Evolutionary conservation across 495 filamentous ascomycete species (phyloP), one percentile per base, ranked within the genome.

Genomic region (Aspergillus panamensis): DNA sequence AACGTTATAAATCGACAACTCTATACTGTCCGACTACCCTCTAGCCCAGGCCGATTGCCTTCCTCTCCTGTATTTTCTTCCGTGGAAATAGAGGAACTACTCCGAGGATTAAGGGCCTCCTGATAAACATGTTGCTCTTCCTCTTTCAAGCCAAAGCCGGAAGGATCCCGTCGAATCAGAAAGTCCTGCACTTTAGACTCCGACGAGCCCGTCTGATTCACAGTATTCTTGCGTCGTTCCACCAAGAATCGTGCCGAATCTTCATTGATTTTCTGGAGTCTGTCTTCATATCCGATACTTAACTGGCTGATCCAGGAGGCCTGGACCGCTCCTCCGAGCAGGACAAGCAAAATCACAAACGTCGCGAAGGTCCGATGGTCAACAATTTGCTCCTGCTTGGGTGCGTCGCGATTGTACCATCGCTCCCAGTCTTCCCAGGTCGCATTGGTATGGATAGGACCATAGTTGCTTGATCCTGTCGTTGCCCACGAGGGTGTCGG

Each of bases 401-500:
- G 70, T 47, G 86, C 82, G 42, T 80, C 73, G 40, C 83, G 76
- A 20, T 83, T 75, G 62, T 90, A 83, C 88, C 89, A 98, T 40
- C 79, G 80, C 73, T 98, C 92, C 94, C 95, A 98, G 68, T 98
- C 95, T 66, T 98, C 94, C 94, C 94, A 98, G 0, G 93, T 98
- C 12, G 91, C 95, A 66, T 97, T 97, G 57, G 78, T 76, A 65
- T 83, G 85, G 20, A 93, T 85, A 37, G 69, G 74, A 50, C 68
- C 77, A 63, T 55, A 73, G 45, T 57, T 68, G 47, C 56, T 76
- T 68, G 40, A 55, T 19, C 60, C 63, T 3, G 61, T 21, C 16
- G 21, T 50, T 6, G 47, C 42, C 59, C 58, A 73, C 16, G 58
- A 56, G 8, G 59, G 55, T 6, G 49, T 37, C 6, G 57, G 31